Base-by-base conservation (phyloP, 306 rosid genomes). In the Corylus avellana region DNA sequence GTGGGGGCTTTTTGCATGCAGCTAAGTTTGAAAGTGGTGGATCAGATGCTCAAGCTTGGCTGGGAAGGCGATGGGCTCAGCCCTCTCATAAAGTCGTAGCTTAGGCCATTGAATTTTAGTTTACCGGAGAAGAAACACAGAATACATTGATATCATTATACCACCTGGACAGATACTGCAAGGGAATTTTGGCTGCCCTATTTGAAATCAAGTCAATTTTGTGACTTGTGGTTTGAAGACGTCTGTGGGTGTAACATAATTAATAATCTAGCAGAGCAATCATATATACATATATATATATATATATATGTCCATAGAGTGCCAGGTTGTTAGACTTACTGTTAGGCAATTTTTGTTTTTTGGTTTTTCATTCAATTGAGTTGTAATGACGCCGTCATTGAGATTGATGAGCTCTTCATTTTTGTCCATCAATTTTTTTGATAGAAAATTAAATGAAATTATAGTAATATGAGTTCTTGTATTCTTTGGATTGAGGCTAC, bases 11-110 rank as follows among this genome's bases (percentile, higher is more conserved):
- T 32, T 78, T 87, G 81, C 68, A 73, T 85, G 92, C 97, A 95
- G 99, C 85, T 95, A 89, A 95, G 99, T 89, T 90, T 95, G 93
- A 95, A 95, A 87, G 97, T 95, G 63, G 93, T 91, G 54, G 98
- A 95, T 91, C 96, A 93, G 8, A 95, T 91, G 99, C 97, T 91
- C 80, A 95, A 95, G 91, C 91, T 93, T 72, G 99, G 98, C 77
- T 93, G 99, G 99, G 97, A 93, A 91, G 98, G 93, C 48, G 96
- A 91, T 78, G 96, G 96, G 56, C 88, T 89, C 75, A 85, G 78
- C 76, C 88, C 89, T 81, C 88, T 93, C 70, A 91, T 91, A 61
- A 91, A 87, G 74, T 91, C 89, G 66, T 90, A 88, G 91, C 73
- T 73, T 88, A 82, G 78, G 85, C 57, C 73, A 80, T 49, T 42